These are phyloP conservation scores for Nicotiana benthamiana DNA, from an alignment of 257 asterid genomes.

Conservation along the genomic window DNA sequence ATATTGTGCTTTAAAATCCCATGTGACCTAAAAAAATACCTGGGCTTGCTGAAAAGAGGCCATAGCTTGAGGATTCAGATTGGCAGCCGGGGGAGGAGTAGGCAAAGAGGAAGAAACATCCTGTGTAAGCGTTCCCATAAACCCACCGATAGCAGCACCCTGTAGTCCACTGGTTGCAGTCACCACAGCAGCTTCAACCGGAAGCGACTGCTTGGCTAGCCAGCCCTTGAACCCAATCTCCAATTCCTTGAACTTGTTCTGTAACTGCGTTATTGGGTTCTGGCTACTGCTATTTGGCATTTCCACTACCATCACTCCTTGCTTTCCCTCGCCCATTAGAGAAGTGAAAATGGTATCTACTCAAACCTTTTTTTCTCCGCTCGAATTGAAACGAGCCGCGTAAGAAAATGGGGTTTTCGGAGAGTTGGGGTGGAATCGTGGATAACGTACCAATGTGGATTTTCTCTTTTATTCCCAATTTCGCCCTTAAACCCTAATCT, in stretches of 20 bases:
- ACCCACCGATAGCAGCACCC: slow-evolving; percentile 80
- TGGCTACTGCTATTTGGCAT: slow-evolving; percentile 19
- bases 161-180: slow-evolving; percentile 69
- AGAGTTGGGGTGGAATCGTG: neutral
- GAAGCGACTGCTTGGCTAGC: slow-evolving; percentile 73
- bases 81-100: slow-evolving; percentile 62
- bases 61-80: slow-evolving; percentile 65
- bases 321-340: slow-evolving; percentile 50
- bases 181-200: slow-evolving; percentile 82
- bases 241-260: slow-evolving; percentile 59
- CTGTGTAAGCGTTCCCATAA: slow-evolving; percentile 73
- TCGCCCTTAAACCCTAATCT: slow-evolving; percentile 16
- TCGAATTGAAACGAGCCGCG: neutral
- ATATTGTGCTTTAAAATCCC: too few relatives aligned
- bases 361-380: neutral
- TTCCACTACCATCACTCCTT: slow-evolving; percentile 41
- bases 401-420: neutral
- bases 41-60: slow-evolving; percentile 83
- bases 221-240: slow-evolving; percentile 50
- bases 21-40: slow-evolving; percentile 17
- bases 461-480: neutral
- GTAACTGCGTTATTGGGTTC: slow-evolving; percentile 61
- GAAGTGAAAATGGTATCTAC: neutral
- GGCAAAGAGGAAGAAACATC: slow-evolving; percentile 45
- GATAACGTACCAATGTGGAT: neutral